These are phyloP conservation scores for Phytophthora lateralis DNA, from an alignment of 352 stramenopile species.

Conservation along the genomic window DNA sequence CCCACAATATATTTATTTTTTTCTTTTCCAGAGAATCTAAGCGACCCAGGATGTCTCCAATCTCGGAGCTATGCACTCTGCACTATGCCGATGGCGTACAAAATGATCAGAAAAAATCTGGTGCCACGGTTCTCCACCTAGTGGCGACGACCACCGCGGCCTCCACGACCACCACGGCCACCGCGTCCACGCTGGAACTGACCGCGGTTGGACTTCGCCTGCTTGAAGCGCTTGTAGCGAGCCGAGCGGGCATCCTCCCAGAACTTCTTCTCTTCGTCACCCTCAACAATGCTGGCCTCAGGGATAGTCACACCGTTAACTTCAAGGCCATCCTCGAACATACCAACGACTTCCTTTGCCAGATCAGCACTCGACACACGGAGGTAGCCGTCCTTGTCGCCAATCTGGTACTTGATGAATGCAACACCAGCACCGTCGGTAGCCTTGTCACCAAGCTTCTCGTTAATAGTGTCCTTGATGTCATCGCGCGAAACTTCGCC, in stretches of 20 bases:
- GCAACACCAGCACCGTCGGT: conserved; percentile 65
- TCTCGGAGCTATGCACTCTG: conserved; percentile 8
- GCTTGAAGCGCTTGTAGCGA: conserved; percentile 81
- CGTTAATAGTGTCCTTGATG: conserved; percentile 88
- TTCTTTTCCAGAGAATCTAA: conserved; percentile 24
- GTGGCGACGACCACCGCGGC: conserved; percentile 40
- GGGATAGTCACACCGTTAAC: conserved; percentile 72
- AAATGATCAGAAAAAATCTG: conserved; percentile 14
- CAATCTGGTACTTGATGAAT: conserved; percentile 89
- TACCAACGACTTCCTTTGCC: conserved; percentile 64
- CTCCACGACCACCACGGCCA: conserved; percentile 41
- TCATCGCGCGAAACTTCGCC: conserved; percentile 82
- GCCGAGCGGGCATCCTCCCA: conserved; percentile 78
- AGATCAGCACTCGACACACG: conserved; percentile 64
- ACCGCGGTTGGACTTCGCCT: conserved; percentile 76
- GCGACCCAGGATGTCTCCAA: conserved; percentile 15
- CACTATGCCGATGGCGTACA: conserved; percentile 7
- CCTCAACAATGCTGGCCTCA: conserved; percentile 61
- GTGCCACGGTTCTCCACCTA: conserved; percentile 33
- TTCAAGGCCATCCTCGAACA: conserved; percentile 68
- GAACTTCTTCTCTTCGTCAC: conserved; percentile 87
- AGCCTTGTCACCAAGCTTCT: conserved; percentile 78
- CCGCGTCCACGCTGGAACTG: conserved; percentile 46
- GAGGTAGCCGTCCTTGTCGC: conserved; percentile 68
- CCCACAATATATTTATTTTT: conserved; percentile 45